phyloP scores from a whole-genome alignment of 306 rosid species.

The Trifolium subterraneum region DNA sequence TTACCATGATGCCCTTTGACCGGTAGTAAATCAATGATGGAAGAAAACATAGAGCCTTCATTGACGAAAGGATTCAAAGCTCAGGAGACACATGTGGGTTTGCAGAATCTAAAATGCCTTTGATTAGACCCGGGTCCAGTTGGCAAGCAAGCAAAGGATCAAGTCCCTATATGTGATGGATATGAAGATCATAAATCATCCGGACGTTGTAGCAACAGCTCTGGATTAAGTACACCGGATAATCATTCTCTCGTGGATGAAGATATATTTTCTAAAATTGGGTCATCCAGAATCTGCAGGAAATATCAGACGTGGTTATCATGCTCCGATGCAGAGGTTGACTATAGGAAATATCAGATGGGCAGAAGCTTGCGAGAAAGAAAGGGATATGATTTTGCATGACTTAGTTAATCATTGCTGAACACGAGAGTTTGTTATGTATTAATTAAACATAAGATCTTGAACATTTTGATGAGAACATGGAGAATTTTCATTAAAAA shows the following conservation, averaged over 20 bases:
- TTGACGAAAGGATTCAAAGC: constrained; percentile 61
- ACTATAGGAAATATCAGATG: constrained; percentile 65
- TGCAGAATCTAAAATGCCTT: constrained; percentile 51
- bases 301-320: constrained; percentile 77
- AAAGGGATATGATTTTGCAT: constrained; percentile 69
- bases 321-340: constrained; percentile 96
- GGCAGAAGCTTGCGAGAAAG: constrained; percentile 84
- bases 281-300: constrained; percentile 62
- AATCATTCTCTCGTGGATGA: constrained; percentile 48
- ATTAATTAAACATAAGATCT: constrained; percentile 29
- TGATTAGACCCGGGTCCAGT: constrained; percentile 52
- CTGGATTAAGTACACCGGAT: constrained; percentile 66
- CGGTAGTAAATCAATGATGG: constrained; percentile 59
- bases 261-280: constrained; percentile 74
- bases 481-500: not conserved
- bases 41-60: constrained; percentile 63
- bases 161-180: constrained; percentile 53
- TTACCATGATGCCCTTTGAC: constrained; percentile 85
- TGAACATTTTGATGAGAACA: too few species aligned
- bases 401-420: constrained; percentile 53
- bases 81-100: constrained; percentile 53
- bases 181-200: constrained; percentile 63
- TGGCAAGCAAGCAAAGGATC: constrained; percentile 50
- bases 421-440: constrained; percentile 52
- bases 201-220: constrained; percentile 58